Conservation (phyloP, 805 yeast genomes). For the Saturnispora diversa region DNA sequence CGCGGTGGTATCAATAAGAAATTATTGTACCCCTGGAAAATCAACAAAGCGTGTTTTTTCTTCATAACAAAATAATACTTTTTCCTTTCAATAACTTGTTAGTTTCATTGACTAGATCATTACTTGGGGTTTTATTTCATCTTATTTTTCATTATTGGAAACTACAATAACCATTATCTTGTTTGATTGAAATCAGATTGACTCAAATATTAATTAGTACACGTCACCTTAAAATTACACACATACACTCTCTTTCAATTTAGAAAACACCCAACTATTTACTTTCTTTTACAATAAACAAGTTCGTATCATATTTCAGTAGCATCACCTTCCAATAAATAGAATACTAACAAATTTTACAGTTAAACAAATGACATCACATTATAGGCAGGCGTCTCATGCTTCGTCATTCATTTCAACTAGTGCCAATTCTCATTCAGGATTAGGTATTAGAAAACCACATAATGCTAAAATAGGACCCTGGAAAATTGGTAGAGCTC, state of each 20-base stretch:
- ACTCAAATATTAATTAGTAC: too few relatives aligned
- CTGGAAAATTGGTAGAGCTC: slow-evolving; percentile 90
- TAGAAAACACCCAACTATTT: slow-evolving; percentile 4
- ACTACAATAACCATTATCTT: too few relatives aligned
- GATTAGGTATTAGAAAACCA: slow-evolving; percentile 12
- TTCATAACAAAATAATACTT: too few relatives aligned
- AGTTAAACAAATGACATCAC: slow-evolving; percentile 25
- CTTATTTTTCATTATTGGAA: too few relatives aligned
- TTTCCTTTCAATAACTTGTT: too few relatives aligned
- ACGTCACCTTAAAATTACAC: too few relatives aligned
- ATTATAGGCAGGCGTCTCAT: slow-evolving; percentile 54
- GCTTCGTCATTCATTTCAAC: slow-evolving; percentile 43
- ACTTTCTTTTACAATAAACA: slow-evolving; percentile 1
- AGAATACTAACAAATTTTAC: background rate
- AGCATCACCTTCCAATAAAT: slow-evolving; percentile 9
- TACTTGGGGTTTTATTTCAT: too few relatives aligned
- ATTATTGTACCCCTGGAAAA: slow-evolving; percentile 1
- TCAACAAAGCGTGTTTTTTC: background rate
- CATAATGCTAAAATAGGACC: slow-evolving; percentile 65
- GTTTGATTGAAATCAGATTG: too few relatives aligned
- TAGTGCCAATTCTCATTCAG: slow-evolving; percentile 13
- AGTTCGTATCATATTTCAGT: too few relatives aligned
- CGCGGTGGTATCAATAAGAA: too few relatives aligned
- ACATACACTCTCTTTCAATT: too few relatives aligned
- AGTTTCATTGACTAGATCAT: too few relatives aligned